Evolutionary conservation across 768 basidiomycete species (phyloP).

Genomic region (Lactarius pseudohatsudake): DNA sequence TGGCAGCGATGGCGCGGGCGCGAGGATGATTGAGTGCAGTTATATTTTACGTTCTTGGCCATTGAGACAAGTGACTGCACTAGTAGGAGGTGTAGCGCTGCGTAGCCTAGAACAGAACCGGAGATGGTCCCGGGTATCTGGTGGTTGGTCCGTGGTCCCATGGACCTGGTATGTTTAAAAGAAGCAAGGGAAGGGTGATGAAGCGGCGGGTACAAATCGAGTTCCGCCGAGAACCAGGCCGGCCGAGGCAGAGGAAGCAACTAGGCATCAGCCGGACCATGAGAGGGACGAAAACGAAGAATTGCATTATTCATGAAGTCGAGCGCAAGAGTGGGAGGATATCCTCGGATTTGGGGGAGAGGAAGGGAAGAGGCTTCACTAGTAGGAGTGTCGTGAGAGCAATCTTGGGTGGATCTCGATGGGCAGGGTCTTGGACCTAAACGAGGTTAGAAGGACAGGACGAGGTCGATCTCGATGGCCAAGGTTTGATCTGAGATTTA

Average conservation of each 20-base stretch:
- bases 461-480: slow-evolving; percentile 27
- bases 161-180: slow-evolving; percentile 18
- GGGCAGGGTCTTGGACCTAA: slow-evolving; percentile 14
- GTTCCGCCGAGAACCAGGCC: slow-evolving; percentile 8
- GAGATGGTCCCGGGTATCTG: slow-evolving; percentile 12
- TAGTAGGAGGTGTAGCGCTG: background rate
- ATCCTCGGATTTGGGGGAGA: slow-evolving; percentile 7
- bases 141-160: slow-evolving; percentile 17
- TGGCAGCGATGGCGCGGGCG: slow-evolving; percentile 1
- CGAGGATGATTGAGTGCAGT: slow-evolving; percentile 6
- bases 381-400: slow-evolving; percentile 3
- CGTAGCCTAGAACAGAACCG: slow-evolving; percentile 4
- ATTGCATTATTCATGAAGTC: background rate
- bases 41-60: background rate
- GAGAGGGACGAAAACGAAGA: background rate
- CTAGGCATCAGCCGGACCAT: background rate
- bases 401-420: slow-evolving; percentile 17
- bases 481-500: slow-evolving; percentile 28
- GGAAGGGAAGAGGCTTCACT: background rate
- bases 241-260: slow-evolving; percentile 4
- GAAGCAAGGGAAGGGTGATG: slow-evolving; percentile 22
- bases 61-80: background rate
- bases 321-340: background rate
- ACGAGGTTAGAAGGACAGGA: slow-evolving; percentile 28
- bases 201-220: slow-evolving; percentile 16